Evolutionary conservation across 208 protist species (phyloP), one percentile per base, ranked within the genome.

Genomic region (Borovskyia barvae): DNA sequence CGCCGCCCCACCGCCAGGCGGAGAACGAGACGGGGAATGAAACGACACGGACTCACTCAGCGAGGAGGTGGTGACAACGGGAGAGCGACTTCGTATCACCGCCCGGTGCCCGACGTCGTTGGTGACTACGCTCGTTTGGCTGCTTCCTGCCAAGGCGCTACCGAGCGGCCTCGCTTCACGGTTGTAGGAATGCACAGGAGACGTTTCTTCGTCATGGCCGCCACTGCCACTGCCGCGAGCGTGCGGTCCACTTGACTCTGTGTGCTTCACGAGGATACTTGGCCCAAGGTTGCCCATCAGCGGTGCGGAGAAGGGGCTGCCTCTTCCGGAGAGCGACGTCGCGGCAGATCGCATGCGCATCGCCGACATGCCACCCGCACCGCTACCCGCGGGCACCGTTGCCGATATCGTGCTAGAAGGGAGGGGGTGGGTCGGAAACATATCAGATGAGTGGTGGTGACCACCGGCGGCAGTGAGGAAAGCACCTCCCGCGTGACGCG

Each of bases 231-330:
- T 8, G 17, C 20, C 36, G 35, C 25, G 5, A 29, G 28, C 25
- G 17, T 19, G 5, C 19, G n/a, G 20, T 15, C 11, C 15, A 33
- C 19, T 24, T 43, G 46, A 6, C 26, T 52, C 51, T 5, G 32
- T 28, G 39, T 57, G 63, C 33, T 56, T 48, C 36, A 69, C 46
- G 22, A 69, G 41, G 12, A 69, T 69, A 32, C 63, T 62, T 8
- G 63, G 40, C 8, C 35, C 36, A 12, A 45, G 26, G 0, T 28
- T 49, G 11, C 39, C 29, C 17, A 25, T 24, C 19, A 29, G 52
- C 2, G 33, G 37, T 14, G 62, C 42, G 20, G 47, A 28, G 49
- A 50, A 61, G 29, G 42, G 42, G 42, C 46, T 47, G 20, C 26
- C 17, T 14, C 33, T 14, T 11, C n/a, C 11, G n/a, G n/a, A n/a